Base-by-base conservation (phyloP, 108 stramenopile species). In the Discostella stelligeroides region DNA sequence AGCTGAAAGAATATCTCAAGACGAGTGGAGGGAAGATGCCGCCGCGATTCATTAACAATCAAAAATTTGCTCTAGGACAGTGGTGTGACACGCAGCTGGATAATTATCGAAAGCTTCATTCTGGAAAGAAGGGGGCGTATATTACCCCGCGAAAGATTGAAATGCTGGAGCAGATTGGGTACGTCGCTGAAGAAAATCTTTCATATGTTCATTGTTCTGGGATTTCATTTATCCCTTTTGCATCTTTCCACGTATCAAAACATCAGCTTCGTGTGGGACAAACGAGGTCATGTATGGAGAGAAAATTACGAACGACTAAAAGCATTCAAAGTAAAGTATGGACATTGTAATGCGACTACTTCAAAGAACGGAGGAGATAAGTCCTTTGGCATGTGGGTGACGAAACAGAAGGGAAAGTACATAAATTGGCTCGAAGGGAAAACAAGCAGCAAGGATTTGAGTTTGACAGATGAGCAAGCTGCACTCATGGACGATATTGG, bases 141-240 rank as follows among this genome's bases (percentile, higher is more conserved):
- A 76, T 76, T 27, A 63, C 75, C 27, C 75, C 70, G 54, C 54
- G 64, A 39, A 79, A 73, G 60, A 79, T 79, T 60, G 65, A 79
- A 37, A 48, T 79, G 71, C 50, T 79, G 77, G 61, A 79, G 23
- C 17, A 72, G 27, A 66, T 72, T 60, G 70, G 70, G 63, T 72
- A n/a, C n/a, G n/a, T n/a, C n/a, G n/a, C n/a, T n/a, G n/a, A n/a
- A n/a, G n/a, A n/a, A n/a, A n/a, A 55, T 54, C 41, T 63, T 10
- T 50, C 37, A 1, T 25, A 71, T 24, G 49, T 9, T 50, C 21
- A 0, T 24, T 14, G 34, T 54, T 38, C 7, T 53, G 48, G n/a
- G n/a, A n/a, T n/a, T 49, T 54, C 23, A 27, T 28, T 14, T 56
- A 20, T 41, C 7, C 4, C 14, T 20, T 42, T 68, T 49, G 38